Percentiles rank a stretch among this genome's conserved stretches.
Conservation (phyloP, 1,284 basidiomycete species). For the Caloboletus firmus region DNA sequence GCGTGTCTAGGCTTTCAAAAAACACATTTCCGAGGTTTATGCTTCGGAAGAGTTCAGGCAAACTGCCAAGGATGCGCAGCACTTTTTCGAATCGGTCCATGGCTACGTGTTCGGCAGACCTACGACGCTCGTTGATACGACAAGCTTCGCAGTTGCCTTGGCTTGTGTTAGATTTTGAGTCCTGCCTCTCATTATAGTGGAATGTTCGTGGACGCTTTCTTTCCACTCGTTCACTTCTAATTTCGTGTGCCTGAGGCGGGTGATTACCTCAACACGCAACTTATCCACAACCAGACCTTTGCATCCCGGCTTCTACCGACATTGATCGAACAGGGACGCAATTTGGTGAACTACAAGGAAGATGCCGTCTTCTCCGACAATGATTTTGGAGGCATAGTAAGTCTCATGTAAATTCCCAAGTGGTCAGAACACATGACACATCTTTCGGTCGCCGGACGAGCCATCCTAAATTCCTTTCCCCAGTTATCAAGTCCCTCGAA, state of each 20-base stretch:
- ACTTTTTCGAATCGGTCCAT: slow-evolving; percentile 63
- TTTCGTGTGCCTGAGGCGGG: slow-evolving; percentile 50
- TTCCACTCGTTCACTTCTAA: slow-evolving; percentile 15
- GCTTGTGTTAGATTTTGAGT: not conserved
- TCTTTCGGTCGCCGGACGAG: slow-evolving; percentile 70
- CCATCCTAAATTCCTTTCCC: slow-evolving; percentile 63
- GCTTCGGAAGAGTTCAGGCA: slow-evolving; percentile 62
- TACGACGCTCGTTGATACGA: slow-evolving; percentile 64
- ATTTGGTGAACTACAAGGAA: slow-evolving; percentile 76
- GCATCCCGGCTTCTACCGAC: slow-evolving; percentile 69
- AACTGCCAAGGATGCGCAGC: slow-evolving; percentile 51
- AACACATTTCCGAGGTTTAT: slow-evolving; percentile 61
- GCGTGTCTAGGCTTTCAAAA: slow-evolving; percentile 54
- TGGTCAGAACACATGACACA: not conserved
- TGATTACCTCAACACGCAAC: slow-evolving; percentile 74
- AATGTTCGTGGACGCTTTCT: slow-evolving; percentile 49
- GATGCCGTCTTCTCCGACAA: slow-evolving; percentile 68
- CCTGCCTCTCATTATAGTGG: slow-evolving; percentile 41
- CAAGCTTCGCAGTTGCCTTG: slow-evolving; percentile 35
- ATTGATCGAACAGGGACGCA: slow-evolving; percentile 65
- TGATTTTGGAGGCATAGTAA: slow-evolving; percentile 57
- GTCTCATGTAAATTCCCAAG: slow-evolving; percentile 23
- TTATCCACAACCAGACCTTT: slow-evolving; percentile 77
- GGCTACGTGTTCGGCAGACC: slow-evolving; percentile 71
- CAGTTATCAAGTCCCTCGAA: slow-evolving; percentile 68